Percentiles rank a stretch among this genome's conserved stretches.
Evolutionary conservation across 2,329 filamentous ascomycete genomes (phyloP).

Genomic region (Rutstroemia sp.): DNA sequence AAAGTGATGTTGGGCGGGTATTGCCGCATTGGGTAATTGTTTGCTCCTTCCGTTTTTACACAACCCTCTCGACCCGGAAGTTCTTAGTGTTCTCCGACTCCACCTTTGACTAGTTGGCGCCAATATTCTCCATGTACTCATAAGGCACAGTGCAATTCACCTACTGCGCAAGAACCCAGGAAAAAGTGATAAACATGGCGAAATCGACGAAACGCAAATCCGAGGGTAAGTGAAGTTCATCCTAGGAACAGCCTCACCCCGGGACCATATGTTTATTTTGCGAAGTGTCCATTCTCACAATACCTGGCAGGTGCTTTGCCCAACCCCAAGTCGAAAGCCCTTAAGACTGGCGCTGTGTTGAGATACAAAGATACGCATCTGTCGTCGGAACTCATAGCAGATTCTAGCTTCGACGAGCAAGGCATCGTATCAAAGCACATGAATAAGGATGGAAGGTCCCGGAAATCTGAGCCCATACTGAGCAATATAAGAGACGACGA

Average conservation of each 20-base stretch:
- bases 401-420: neutral
- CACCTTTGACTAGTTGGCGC: too few species aligned
- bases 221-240: constrained; percentile 1
- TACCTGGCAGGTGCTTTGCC: neutral
- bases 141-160: too few species aligned
- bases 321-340: neutral
- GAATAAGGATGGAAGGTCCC: neutral
- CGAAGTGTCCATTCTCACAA: neutral
- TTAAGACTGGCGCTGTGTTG: neutral
- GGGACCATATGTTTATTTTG: neutral
- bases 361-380: neutral
- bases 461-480: neutral
- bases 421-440: neutral
- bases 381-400: neutral
- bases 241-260: neutral
- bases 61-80: too few species aligned
- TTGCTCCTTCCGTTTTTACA: too few species aligned
- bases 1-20: too few species aligned
- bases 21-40: too few species aligned
- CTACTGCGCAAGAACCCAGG: too few species aligned
- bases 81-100: too few species aligned
- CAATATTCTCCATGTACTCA: too few species aligned
- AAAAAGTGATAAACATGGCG: neutral
- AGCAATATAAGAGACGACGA: neutral
- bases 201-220: constrained; percentile 1